phyloP scores from a whole-genome alignment of 805 yeast genomes.

The Metschnikowia colocasiae region DNA sequence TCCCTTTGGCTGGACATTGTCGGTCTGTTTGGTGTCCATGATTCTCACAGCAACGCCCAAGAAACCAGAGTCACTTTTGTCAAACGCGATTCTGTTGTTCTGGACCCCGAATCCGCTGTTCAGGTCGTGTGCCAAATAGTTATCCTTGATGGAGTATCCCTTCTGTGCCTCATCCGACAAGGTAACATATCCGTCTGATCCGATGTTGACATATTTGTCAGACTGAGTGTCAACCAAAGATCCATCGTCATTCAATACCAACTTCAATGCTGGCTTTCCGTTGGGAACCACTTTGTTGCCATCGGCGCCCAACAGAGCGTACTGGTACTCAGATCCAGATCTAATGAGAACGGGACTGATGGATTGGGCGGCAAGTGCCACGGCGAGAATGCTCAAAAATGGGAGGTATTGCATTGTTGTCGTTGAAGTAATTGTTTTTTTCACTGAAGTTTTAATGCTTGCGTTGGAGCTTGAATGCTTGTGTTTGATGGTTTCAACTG shows the following conservation, averaged over 20 bases:
- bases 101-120: not conserved
- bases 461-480: too few species aligned
- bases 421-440: too few species aligned
- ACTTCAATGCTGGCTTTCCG: constrained; percentile 11
- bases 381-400: constrained; percentile 20
- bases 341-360: constrained; percentile 21
- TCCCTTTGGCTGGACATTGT: not conserved
- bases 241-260: constrained; percentile 24
- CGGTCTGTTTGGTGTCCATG: not conserved
- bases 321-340: constrained; percentile 27
- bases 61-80: constrained; percentile 2
- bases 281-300: constrained; percentile 13
- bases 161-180: constrained; percentile 9
- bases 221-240: constrained; percentile 20
- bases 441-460: too few species aligned
- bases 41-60: constrained; percentile 10
- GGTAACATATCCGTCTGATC: constrained; percentile 8
- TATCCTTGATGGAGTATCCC: too few species aligned
- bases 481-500: too few species aligned
- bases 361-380: constrained; percentile 24
- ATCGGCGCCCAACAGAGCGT: constrained; percentile 9
- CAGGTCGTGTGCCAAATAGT: constrained; percentile 5
- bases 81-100: constrained; percentile 1
- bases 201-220: constrained; percentile 17
- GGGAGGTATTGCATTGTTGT: constrained; percentile 13